phyloP scores from a whole-genome alignment of 2,329 filamentous ascomycete species.

The Alternaria arbusti region DNA sequence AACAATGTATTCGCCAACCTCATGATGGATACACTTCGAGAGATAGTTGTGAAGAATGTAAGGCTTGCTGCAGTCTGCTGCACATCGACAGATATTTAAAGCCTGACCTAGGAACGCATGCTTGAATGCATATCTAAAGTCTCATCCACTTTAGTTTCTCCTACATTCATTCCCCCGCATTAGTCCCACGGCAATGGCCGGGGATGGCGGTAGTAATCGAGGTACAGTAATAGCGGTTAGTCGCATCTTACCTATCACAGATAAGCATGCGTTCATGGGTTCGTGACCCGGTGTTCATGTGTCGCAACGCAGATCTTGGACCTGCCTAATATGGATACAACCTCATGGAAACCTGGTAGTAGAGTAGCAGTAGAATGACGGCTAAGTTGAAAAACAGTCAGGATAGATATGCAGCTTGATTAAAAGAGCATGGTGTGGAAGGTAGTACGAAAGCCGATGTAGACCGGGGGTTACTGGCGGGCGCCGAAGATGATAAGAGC shows the following conservation, averaged over 20 bases:
- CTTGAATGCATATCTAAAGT: not conserved
- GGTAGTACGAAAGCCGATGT: not conserved
- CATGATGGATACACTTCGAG: not conserved
- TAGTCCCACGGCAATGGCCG: not conserved
- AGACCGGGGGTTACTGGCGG: not conserved
- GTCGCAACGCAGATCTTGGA: not conserved
- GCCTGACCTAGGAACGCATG: not conserved
- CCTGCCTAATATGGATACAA: not conserved
- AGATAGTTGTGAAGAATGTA: not conserved
- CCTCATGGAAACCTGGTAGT: not conserved
- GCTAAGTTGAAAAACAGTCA: not conserved
- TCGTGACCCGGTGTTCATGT: not conserved
- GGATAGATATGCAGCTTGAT: not conserved
- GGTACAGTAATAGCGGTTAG: not conserved
- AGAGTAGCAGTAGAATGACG: not conserved
- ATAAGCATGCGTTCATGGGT: not conserved
- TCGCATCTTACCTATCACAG: not conserved
- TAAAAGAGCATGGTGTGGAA: not conserved
- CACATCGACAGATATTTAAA: constrained; percentile 2
- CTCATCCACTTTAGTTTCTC: not conserved
- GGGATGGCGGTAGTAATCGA: not conserved
- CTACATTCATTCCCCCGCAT: not conserved
- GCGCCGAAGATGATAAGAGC: not conserved
- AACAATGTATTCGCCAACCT: constrained; percentile 3
- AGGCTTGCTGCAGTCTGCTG: not conserved